phyloP scores from a whole-genome alignment of 768 basidiomycete species.

The Leccinum sublutescens region DNA sequence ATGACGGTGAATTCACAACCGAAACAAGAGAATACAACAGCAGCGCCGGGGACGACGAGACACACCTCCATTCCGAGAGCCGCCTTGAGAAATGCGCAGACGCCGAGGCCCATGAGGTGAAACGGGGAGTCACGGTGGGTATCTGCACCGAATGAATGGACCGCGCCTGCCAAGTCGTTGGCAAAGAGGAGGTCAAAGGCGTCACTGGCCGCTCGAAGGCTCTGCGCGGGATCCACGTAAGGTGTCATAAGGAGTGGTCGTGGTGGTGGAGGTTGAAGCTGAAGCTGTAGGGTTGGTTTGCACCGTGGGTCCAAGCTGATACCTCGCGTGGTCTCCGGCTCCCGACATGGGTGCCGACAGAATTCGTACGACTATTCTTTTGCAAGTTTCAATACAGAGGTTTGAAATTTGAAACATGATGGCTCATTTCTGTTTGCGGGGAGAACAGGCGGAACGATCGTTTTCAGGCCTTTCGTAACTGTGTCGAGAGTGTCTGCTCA shows the following conservation, averaged over 20 bases:
- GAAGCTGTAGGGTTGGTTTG: background rate
- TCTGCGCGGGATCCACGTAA: slow-evolving; percentile 25
- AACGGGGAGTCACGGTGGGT: slow-evolving; percentile 53
- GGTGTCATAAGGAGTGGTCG: slow-evolving; percentile 1
- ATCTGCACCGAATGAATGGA: slow-evolving; percentile 41
- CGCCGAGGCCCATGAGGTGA: slow-evolving; percentile 70
- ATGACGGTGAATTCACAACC: background rate
- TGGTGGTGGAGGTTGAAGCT: slow-evolving; percentile 1
- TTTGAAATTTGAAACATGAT: too few species aligned
- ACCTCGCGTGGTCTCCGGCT: slow-evolving; percentile 2
- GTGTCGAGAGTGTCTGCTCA: too few species aligned
- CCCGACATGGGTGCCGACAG: slow-evolving; percentile 4
- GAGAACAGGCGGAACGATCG: too few species aligned
- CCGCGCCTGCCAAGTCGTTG: slow-evolving; percentile 60
- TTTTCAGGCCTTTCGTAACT: too few species aligned
- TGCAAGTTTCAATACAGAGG: too few species aligned
- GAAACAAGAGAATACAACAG: background rate
- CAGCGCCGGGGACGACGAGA: background rate
- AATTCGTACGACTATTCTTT: too few species aligned
- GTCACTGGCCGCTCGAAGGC: slow-evolving; percentile 35
- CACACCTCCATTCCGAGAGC: slow-evolving; percentile 77
- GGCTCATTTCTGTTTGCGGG: too few species aligned
- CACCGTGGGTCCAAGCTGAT: background rate
- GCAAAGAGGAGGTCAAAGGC: slow-evolving; percentile 72
- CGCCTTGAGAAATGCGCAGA: slow-evolving; percentile 73